Base-by-base conservation (phyloP, 805 yeast genomes). In the Schwanniomyces vanrijiae region DNA sequence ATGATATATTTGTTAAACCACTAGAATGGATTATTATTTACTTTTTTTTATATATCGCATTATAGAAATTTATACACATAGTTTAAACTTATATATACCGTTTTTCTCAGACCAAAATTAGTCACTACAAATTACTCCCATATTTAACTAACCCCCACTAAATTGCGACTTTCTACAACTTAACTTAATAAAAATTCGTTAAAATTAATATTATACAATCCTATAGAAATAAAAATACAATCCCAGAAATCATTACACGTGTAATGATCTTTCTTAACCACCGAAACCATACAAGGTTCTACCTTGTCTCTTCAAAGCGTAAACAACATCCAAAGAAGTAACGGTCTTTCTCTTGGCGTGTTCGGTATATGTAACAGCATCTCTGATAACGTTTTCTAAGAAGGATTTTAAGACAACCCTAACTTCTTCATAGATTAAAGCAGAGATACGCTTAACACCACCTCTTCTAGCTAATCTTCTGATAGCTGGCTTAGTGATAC, bases 401-500 rank as follows among this genome's bases (percentile, higher is more conserved):
- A 92, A 92, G 49, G 96, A 81, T 80, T 91, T 91, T 61, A 92
- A 82, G 61, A 94, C 97, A 62, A 87, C 91, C 83, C 99, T 90
- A 69, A 94, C 96, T 81, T 92, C 97, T 80, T 92, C 99, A 82
- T 92, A 92, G 75, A 92, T 92, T 72, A 91, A 81, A 75, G 96
- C 98, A 55, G 98, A 92, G 68, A 92, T 92, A 88, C 99, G 96
- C 87, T 92, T 92, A 71, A 92, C 99, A 91, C 99, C 99, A 81
- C 99, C 99, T 89, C 99, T 90, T 86, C 99, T 92, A 44, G 99
- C 99, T 68, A 92, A 87, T 89, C 99, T 92, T 83, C 99, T 90
- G 72, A 92, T 92, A 71, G 99, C 99, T 72, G 99, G 99, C 85
- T 92, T 92, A 55, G 99, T 92, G 73, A 92, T 92, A 83, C 99